Base-by-base conservation (phyloP, 2,329 filamentous ascomycete species). In the Claviceps africana region DNA sequence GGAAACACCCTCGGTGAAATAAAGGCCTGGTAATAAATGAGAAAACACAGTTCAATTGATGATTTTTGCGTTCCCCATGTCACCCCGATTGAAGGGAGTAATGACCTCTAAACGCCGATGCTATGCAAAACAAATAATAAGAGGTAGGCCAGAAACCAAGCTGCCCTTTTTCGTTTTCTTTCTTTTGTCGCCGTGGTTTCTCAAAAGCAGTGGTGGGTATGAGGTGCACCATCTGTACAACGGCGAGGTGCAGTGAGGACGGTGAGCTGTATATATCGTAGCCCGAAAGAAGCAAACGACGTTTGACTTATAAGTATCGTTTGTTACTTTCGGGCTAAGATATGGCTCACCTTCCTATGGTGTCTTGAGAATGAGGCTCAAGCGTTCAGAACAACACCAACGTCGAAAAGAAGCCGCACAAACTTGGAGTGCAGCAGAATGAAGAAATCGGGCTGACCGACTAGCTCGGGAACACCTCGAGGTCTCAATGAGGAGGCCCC, bases 361-460 rank as follows among this genome's bases (percentile, higher is more conserved):
- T 35, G 33, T 13, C 13, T 15, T 5, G 19, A 30, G 17, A 5
- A 25, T 22, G 19, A 25, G 19, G 8, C 13, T 64, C 56, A 79
- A 10, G 74, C 72, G 55, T 71, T 77, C 44, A 80, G 62, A 25
- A 74, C 72, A 13, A 79, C 73, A 17, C 76, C 74, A 30, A 81
- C 69, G 62, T 83, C 78, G 17, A 82, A 70, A 50, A 85, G 67
- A 42, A 85, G 68, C 60, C 75, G 73, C 28, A 85, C 82, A 60
- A 85, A 85, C 56, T 74, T 73, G 40, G 73, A 69, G 63, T 85
- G 82, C 55, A 85, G 66, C 67, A 83, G 77, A 52, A 85, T 77
- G 58, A 85, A 85, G 60, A 85, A 82, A 61, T 85, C 81, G 4
- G 82, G 80, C 58, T 79, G 69, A 21, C 82, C 82, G 30, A 83